Evolutionary conservation across 202 grass and related monocot genomes (phyloP).

Genomic region (Hordeum pubiflorum): DNA sequence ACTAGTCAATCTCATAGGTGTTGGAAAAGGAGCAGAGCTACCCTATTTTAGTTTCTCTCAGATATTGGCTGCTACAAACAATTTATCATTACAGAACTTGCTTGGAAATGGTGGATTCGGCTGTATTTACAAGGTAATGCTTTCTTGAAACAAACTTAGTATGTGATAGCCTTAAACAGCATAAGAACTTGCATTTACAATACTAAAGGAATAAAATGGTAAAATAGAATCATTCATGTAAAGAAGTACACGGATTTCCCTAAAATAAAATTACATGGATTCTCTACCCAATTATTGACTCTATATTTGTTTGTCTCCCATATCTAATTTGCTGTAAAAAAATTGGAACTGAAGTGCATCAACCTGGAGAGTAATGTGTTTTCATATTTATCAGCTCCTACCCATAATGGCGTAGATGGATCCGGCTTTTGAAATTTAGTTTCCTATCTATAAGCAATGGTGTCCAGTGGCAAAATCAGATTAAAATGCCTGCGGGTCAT

Average conservation of each 20-base stretch:
- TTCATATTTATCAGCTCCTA: not conserved
- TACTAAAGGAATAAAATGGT: not conserved
- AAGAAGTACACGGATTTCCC: too few relatives aligned
- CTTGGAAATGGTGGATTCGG: conserved; percentile 23
- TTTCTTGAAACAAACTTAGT: not conserved
- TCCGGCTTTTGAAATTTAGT: not conserved
- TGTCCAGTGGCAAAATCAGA: not conserved
- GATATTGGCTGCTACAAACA: conserved; percentile 13
- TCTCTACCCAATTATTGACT: not conserved
- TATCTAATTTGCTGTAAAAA: not conserved
- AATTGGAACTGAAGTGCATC: not conserved
- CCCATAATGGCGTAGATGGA: not conserved
- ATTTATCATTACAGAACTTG: not conserved
- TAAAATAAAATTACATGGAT: not conserved
- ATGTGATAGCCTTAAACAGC: not conserved
- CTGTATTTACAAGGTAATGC: conserved; percentile 21
- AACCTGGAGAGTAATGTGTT: not conserved
- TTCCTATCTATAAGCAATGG: not conserved
- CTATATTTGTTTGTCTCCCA: not conserved
- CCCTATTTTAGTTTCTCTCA: conserved; percentile 9
- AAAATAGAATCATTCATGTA: too few relatives aligned
- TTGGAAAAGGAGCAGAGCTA: not conserved
- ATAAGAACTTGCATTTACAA: not conserved
- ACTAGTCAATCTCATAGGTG: not conserved
- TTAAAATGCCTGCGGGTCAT: not conserved